Conservation (phyloP, 768 basidiomycete genomes). For the Leccinellum albellum region DNA sequence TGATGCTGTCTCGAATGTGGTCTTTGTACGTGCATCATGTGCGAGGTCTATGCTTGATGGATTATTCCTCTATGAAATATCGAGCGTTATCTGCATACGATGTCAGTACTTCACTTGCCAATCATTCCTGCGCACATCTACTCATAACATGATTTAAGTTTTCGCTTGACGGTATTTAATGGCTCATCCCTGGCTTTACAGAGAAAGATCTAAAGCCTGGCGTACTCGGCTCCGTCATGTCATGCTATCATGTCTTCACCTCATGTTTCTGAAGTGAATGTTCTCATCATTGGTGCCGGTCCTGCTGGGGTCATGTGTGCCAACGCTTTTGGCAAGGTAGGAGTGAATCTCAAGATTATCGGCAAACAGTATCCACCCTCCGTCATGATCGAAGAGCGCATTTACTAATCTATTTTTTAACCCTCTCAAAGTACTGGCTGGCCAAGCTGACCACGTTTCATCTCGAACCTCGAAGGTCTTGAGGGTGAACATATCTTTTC, state of each 20-base stretch:
- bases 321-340: slow-evolving; percentile 36
- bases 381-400: background rate
- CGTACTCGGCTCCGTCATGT: background rate
- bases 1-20: background rate
- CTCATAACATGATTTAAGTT: background rate
- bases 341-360: slow-evolving; percentile 36
- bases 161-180: background rate
- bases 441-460: slow-evolving; percentile 29
- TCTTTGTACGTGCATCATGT: background rate
- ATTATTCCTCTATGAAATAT: background rate
- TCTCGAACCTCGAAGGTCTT: slow-evolving; percentile 40
- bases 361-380: slow-evolving; percentile 34
- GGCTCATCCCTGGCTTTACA: background rate
- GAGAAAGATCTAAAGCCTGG: background rate
- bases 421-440: slow-evolving; percentile 12
- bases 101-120: no score
- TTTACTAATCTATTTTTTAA: slow-evolving; percentile 8
- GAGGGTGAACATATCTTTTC: slow-evolving; percentile 30
- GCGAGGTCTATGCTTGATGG: slow-evolving; percentile 5
- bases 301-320: slow-evolving; percentile 44
- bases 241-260: slow-evolving; percentile 10
- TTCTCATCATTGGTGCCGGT: slow-evolving; percentile 42
- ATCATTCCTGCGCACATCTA: background rate
- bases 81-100: background rate
- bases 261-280: slow-evolving; percentile 34